Evolutionary conservation across 495 filamentous ascomycete genomes (phyloP).

Genomic region (Neurospora sp.): DNA sequence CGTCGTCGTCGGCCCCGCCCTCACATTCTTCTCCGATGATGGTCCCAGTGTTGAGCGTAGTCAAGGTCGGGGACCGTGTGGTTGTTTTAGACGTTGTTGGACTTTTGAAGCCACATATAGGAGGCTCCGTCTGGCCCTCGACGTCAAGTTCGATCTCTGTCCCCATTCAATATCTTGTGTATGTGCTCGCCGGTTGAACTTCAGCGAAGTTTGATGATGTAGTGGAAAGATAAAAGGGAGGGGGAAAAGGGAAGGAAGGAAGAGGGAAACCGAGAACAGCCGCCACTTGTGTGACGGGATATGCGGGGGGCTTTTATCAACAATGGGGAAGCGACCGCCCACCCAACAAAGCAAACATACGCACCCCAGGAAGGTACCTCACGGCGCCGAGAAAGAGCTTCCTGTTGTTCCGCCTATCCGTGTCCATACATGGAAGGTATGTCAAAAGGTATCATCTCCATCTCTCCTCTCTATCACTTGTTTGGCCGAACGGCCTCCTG

Average conservation of each 20-base stretch:
- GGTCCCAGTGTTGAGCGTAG: not conserved
- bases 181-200: not conserved
- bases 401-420: not conserved
- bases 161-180: slow-evolving; percentile 31
- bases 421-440: not conserved
- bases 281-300: not conserved
- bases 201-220: not conserved
- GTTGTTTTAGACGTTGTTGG: slow-evolving; percentile 16
- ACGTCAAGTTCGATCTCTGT: slow-evolving; percentile 36
- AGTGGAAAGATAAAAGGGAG: not conserved
- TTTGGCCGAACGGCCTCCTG: not conserved
- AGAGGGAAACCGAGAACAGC: not conserved
- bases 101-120: slow-evolving; percentile 37
- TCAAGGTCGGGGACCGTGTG: slow-evolving; percentile 15
- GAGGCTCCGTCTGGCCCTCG: slow-evolving; percentile 42
- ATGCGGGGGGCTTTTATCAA: not conserved
- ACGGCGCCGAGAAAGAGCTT: not conserved
- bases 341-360: not conserved
- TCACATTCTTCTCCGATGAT: not conserved
- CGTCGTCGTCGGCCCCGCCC: slow-evolving; percentile 2
- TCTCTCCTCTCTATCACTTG: not conserved
- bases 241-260: not conserved
- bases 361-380: not conserved
- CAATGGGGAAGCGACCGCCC: not conserved
- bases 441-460: not conserved